Base-by-base conservation (phyloP, 2,329 filamentous ascomycete genomes). In the Coleophoma crateriformis region DNA sequence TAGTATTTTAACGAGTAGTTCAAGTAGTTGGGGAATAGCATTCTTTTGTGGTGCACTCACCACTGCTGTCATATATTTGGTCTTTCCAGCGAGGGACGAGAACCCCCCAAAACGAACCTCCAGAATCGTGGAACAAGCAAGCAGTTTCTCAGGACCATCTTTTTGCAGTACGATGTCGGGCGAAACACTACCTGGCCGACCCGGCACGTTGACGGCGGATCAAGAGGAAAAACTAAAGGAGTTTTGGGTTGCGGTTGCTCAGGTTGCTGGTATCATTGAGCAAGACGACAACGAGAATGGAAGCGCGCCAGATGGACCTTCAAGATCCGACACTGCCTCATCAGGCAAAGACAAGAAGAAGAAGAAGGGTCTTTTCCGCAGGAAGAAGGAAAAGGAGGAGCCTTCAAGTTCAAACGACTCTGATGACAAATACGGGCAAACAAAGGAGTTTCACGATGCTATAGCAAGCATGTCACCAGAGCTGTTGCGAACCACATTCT, bases 371-470 rank as follows among this genome's bases (percentile, higher is more conserved):
- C 69, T 92, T 15, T 92, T 94, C 64, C 78, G 80, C 57, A 77
- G 79, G 57, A 81, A 78, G 59, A 66, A 71, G 38, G 14, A 38
- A n/a, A 82, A 84, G 58, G 73, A 77, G 41, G 77, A 77, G 50
- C 72, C 76, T 15, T 63, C 65, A 15, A 71, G 72, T 37, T 64
- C 69, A n/a, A 60, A 67, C 22, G 66, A 71, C 34, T 66, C 68
- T 15, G 88, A 96, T 50, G 94, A 99, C 72, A 99, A 97, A 72
- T 92, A 95, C 66, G 91, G 90, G 43, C 88, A 94, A 68, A 87
- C 81, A 35, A 94, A 92, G 69, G 84, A 90, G 45, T 96, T 90
- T 69, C 81, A 89, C 58, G 83, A 92, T 38, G 89, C 90, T 0
- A 70, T 99, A 10, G 84, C 86, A 45, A 88, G 79, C 52, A 79